Percentiles rank a stretch among this genome's conserved stretches.
These are phyloP conservation scores for Fusarium anguioides DNA, from an alignment of 2,329 filamentous ascomycete species.

Conservation along the genomic window DNA sequence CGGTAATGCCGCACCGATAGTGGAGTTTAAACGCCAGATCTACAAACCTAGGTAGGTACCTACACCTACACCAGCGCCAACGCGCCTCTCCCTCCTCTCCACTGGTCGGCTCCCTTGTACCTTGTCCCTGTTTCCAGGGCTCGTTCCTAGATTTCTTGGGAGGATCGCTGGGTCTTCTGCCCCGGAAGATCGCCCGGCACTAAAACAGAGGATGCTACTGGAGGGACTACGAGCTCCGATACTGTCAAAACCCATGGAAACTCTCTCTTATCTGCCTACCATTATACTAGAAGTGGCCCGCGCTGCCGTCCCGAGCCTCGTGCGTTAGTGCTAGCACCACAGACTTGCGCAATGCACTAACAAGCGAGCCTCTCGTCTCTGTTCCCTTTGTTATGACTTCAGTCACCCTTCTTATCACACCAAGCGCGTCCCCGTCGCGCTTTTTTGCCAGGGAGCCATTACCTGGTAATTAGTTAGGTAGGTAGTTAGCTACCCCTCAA, in stretches of 20 bases:
- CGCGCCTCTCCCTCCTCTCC: neutral
- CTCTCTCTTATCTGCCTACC: slow-evolving; percentile 18
- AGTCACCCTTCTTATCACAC: slow-evolving; percentile 19
- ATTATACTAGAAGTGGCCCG: slow-evolving; percentile 21
- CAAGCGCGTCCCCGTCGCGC: slow-evolving; percentile 18
- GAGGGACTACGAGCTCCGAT: neutral
- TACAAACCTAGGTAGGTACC: slow-evolving; percentile 12
- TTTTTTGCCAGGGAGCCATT: slow-evolving; percentile 26
- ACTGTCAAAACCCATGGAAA: neutral
- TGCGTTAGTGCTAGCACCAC: slow-evolving; percentile 18
- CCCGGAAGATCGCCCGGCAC: slow-evolving; percentile 38
- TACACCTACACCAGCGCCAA: neutral
- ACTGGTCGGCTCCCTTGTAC: neutral
- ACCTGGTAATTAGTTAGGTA: too few relatives aligned
- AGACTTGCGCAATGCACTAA: slow-evolving; percentile 18
- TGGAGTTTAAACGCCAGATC: slow-evolving; percentile 10
- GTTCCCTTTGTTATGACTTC: slow-evolving; percentile 37
- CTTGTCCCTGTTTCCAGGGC: neutral
- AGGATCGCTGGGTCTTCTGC: slow-evolving; percentile 31
- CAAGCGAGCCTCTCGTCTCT: neutral
- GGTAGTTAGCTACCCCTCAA: neutral
- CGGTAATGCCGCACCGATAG: neutral
- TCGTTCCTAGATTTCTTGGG: slow-evolving; percentile 32
- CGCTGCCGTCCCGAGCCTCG: slow-evolving; percentile 19
- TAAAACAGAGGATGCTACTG: slow-evolving; percentile 8